Percentiles rank a stretch among this genome's conserved stretches.
These are phyloP conservation scores for Silene latifolia DNA, from an alignment of 148 eudicot species.

Conservation along the genomic window DNA sequence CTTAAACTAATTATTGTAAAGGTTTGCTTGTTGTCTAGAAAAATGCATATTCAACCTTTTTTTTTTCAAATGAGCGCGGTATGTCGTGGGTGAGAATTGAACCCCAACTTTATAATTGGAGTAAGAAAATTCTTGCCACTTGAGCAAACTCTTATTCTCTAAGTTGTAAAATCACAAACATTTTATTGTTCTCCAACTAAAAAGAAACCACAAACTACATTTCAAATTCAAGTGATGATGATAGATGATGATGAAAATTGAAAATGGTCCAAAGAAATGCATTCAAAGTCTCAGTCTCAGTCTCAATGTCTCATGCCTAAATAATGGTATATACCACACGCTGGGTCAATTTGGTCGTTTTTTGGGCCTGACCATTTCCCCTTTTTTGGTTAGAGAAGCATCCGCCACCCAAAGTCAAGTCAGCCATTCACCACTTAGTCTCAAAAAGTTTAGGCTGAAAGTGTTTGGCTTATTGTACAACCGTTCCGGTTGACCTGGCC, in stretches of 20 bases:
- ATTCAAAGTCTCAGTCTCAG: slow-evolving; percentile 10
- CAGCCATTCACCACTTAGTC: slow-evolving; percentile 10
- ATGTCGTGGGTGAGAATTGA: no score
- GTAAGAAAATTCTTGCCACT: no score
- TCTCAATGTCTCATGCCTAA: slow-evolving; percentile 18
- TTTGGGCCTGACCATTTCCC: slow-evolving; percentile 17
- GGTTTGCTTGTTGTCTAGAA: no score
- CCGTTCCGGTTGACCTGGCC: no score
- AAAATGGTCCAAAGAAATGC: neutral
- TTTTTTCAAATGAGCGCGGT: no score
- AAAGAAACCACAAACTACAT: neutral
- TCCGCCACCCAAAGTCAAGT: slow-evolving; percentile 18
- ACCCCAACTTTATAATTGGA: no score
- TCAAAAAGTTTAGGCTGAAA: neutral
- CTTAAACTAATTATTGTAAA: no score
- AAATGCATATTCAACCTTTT: no score
- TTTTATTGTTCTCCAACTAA: no score
- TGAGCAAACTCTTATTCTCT: no score
- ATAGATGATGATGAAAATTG: neutral
- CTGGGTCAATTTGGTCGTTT: slow-evolving; percentile 19
- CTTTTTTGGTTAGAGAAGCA: neutral
- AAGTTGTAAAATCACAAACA: no score
- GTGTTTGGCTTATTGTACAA: no score
- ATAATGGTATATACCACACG: slow-evolving; percentile 19
- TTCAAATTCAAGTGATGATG: neutral